Conservation (phyloP, 2,329 filamentous ascomycete genomes). For the Aspergillus amoenus region DNA sequence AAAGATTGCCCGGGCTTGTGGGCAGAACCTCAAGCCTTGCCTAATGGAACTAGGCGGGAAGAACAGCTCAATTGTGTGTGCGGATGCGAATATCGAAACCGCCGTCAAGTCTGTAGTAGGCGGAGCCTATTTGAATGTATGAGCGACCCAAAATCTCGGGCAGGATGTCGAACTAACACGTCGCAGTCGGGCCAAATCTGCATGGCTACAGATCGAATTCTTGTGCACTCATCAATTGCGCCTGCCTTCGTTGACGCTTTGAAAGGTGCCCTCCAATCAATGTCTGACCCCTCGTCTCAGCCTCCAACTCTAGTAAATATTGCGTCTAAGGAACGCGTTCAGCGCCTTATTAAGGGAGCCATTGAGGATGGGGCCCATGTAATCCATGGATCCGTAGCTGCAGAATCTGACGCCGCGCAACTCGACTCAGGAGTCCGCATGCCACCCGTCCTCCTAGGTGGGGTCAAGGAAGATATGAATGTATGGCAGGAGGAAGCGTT, state of each 20-base stretch:
- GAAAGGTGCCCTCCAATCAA: slow-evolving; percentile 41
- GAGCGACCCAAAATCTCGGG: not conserved
- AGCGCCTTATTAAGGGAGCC: slow-evolving; percentile 26
- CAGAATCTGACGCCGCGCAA: slow-evolving; percentile 5
- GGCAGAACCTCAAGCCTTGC: slow-evolving; percentile 50
- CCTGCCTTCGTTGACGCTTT: slow-evolving; percentile 53
- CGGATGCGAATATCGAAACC: slow-evolving; percentile 71
- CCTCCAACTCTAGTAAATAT: slow-evolving; percentile 43
- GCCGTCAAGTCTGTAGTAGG: slow-evolving; percentile 47
- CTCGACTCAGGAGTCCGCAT: slow-evolving; percentile 42
- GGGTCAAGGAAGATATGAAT: slow-evolving; percentile 67
- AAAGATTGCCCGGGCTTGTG: slow-evolving; percentile 40
- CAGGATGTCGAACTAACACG: not conserved
- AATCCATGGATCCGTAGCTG: slow-evolving; percentile 25
- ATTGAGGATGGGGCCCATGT: slow-evolving; percentile 33
- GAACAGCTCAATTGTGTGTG: slow-evolving; percentile 72
- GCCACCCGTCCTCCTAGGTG: slow-evolving; percentile 65
- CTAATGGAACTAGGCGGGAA: slow-evolving; percentile 82
- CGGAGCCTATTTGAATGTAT: slow-evolving; percentile 35
- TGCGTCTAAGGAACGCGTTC: slow-evolving; percentile 46
- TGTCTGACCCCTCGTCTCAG: slow-evolving; percentile 32
- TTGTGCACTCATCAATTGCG: slow-evolving; percentile 57
- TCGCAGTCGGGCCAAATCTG: slow-evolving; percentile 68
- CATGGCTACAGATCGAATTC: slow-evolving; percentile 75
- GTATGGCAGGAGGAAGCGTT: slow-evolving; percentile 74